Conservation (phyloP, 371 early-diverging fungal species). For the Rhizopus microsporus region DNA sequence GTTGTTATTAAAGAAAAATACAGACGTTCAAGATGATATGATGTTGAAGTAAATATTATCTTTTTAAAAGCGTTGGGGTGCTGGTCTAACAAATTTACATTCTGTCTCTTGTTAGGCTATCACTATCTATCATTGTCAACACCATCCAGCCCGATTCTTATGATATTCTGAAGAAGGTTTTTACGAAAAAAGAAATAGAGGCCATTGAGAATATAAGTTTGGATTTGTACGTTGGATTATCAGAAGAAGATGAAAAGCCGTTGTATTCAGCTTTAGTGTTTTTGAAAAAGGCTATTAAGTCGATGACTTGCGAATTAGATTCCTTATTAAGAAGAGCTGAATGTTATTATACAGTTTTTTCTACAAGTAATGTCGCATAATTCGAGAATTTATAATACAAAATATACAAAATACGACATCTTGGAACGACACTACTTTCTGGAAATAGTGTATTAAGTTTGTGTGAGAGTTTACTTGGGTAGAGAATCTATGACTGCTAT, state of each 20-base stretch:
- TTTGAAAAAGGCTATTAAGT: no score
- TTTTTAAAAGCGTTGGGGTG: constrained; percentile 14
- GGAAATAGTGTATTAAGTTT: no score
- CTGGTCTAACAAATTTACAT: constrained; percentile 13
- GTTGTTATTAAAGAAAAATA: constrained; percentile 11
- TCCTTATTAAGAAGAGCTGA: no score
- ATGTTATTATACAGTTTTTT: no score
- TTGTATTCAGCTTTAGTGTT: no score
- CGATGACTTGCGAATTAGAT: no score
- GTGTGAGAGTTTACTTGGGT: no score
- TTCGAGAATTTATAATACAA: no score
- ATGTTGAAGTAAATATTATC: constrained; percentile 19
- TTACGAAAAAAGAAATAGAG: constrained; percentile 15
- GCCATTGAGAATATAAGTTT: constrained; percentile 11
- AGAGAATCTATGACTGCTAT: no score
- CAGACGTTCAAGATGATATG: constrained; percentile 16
- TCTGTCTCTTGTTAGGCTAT: constrained; percentile 16
- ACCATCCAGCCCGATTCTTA: constrained; percentile 14
- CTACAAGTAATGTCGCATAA: no score
- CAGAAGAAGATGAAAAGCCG: constrained; percentile 12
- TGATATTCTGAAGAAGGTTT: constrained; percentile 14
- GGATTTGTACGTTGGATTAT: constrained; percentile 13
- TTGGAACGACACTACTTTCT: no score
- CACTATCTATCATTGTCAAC: constrained; percentile 15
- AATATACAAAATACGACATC: no score